phyloP scores from a whole-genome alignment of 352 stramenopile species.

The Phytopythium boreale region DNA sequence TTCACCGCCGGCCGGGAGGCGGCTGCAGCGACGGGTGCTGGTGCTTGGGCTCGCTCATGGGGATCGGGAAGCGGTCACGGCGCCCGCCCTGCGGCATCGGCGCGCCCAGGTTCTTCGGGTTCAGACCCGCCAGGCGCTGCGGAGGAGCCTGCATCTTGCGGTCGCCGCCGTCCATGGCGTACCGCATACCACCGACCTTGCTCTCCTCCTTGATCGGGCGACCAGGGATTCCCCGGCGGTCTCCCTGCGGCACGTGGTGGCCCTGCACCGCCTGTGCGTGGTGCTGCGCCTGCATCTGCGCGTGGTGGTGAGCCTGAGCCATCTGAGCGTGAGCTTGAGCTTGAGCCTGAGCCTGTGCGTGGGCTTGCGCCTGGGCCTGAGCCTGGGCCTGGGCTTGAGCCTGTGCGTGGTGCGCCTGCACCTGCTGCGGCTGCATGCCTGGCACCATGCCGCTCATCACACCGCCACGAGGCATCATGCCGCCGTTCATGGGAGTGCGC shows the following conservation, averaged over 20 bases:
- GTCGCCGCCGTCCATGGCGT: constrained; percentile 61
- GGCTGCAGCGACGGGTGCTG: constrained; percentile 65
- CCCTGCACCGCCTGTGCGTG: constrained; percentile 50
- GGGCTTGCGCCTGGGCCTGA: constrained; percentile 48
- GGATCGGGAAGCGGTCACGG: constrained; percentile 71
- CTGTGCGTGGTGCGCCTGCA: constrained; percentile 45
- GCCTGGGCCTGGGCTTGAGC: constrained; percentile 35
- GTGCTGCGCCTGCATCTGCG: constrained; percentile 33
- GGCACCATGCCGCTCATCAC: constrained; percentile 64
- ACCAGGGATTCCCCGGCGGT: constrained; percentile 55
- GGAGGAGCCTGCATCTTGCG: constrained; percentile 54
- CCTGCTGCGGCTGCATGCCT: constrained; percentile 65
- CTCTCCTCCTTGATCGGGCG: constrained; percentile 70
- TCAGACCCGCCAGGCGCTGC: constrained; percentile 61
- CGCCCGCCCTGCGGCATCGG: constrained; percentile 40
- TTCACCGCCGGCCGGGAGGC: constrained; percentile 62
- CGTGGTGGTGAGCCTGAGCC: constrained; percentile 57
- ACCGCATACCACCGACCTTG: constrained; percentile 50
- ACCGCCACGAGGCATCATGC: constrained; percentile 58
- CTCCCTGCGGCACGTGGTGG: constrained; percentile 53
- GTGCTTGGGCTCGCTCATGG: constrained; percentile 72
- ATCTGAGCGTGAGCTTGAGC: constrained; percentile 58
- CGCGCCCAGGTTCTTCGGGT: constrained; percentile 69
- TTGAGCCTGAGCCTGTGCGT: constrained; percentile 60
- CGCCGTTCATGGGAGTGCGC: constrained; percentile 51